Conservation (phyloP, 2,329 filamentous ascomycete genomes). For the Calonectria crousiana region DNA sequence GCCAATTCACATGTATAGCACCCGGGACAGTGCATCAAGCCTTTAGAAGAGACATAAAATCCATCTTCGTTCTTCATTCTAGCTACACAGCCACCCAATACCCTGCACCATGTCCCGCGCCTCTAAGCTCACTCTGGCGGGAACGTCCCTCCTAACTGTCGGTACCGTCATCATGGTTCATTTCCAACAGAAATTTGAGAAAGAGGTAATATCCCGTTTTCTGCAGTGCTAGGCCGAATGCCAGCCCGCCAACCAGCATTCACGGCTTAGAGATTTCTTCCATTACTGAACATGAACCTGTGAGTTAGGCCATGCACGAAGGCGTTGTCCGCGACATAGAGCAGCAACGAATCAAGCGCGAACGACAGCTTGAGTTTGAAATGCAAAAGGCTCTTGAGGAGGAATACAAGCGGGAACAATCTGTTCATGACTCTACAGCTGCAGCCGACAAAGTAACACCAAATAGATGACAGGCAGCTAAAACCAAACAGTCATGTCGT, state of each 20-base stretch:
- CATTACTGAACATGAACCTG: conserved; percentile 21
- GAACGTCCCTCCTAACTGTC: conserved; percentile 81
- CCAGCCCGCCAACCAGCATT: not conserved
- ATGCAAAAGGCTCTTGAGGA: conserved; percentile 87
- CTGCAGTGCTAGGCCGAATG: not conserved
- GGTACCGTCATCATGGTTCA: conserved; percentile 89
- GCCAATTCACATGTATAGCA: conserved; percentile 6
- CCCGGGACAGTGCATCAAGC: not conserved
- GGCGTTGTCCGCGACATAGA: conserved; percentile 96
- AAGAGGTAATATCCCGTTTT: conserved; percentile 70
- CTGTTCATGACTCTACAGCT: conserved; percentile 65
- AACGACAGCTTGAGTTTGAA: conserved; percentile 94
- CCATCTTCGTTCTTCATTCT: no score
- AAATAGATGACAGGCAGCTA: conserved; percentile 38
- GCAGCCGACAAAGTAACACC: conserved; percentile 39
- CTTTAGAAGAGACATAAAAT: no score
- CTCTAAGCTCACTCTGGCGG: conserved; percentile 86
- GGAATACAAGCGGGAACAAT: conserved; percentile 92
- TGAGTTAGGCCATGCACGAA: conserved; percentile 86
- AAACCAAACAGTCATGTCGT: not conserved
- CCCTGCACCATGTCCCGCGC: conserved; percentile 80
- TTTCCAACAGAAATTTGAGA: conserved; percentile 86
- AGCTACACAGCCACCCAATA: not conserved
- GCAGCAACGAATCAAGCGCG: conserved; percentile 88
- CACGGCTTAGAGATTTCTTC: not conserved